These are phyloP conservation scores for Candolleomyces eurysporus DNA, from an alignment of 768 basidiomycete species.

Conservation along the genomic window DNA sequence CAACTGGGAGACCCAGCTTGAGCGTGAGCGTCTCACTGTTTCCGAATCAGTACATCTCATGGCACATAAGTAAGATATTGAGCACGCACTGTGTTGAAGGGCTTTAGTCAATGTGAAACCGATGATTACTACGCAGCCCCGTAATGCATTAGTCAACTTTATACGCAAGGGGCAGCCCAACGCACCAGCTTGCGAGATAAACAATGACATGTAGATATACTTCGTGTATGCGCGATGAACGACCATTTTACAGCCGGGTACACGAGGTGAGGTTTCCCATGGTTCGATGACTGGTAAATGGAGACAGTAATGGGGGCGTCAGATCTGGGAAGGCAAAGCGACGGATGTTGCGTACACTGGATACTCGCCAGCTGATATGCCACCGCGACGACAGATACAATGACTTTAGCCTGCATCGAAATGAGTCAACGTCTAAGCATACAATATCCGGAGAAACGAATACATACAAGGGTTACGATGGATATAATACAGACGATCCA, in stretches of 20 bases:
- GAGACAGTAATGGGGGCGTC: background rate
- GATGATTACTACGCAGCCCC: background rate
- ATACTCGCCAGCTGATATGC: background rate
- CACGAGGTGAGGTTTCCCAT: background rate
- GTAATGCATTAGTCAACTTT: background rate
- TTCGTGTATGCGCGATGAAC: background rate
- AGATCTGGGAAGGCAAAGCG: background rate
- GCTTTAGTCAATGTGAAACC: background rate
- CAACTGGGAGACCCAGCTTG: constrained; percentile 2
- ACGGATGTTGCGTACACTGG: background rate
- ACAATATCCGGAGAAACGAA: background rate
- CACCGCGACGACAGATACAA: background rate
- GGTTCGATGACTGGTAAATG: background rate
- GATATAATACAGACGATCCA: background rate
- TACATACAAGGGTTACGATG: background rate
- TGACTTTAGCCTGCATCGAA: background rate
- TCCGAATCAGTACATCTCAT: background rate
- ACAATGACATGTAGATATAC: constrained; percentile 1
- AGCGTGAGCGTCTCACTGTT: background rate
- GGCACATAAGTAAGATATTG: background rate
- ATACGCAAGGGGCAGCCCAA: background rate
- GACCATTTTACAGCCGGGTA: background rate
- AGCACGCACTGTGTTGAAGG: constrained; percentile 6
- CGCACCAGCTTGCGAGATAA: constrained; percentile 7
- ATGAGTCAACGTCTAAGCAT: background rate